These are phyloP conservation scores for Xylariaceae sp. DNA, from an alignment of 2,329 filamentous ascomycete genomes.

Conservation along the genomic window DNA sequence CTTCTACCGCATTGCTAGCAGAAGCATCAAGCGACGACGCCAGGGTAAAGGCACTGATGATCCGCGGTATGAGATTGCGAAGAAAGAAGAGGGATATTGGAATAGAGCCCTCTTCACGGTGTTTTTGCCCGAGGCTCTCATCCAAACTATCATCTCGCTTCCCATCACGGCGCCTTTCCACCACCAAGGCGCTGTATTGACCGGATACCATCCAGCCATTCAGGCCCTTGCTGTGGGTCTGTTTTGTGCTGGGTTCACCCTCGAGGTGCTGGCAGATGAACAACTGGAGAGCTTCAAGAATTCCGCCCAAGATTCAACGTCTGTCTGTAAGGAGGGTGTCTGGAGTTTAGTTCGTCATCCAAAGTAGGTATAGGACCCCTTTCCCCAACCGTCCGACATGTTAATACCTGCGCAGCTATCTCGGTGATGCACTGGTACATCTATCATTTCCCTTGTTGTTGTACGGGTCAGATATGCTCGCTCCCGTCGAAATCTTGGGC, in stretches of 20 bases:
- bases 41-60: constrained; percentile 44
- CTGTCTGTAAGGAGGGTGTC: constrained; percentile 50
- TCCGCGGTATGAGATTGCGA: constrained; percentile 47
- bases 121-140: constrained; percentile 53
- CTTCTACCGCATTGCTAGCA: constrained; percentile 48
- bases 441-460: constrained; percentile 54
- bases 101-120: constrained; percentile 48
- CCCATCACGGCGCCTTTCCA: constrained; percentile 53
- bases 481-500: constrained; percentile 50
- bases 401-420: constrained; percentile 43
- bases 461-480: constrained; percentile 49
- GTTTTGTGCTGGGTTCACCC: constrained; percentile 50
- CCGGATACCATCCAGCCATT: constrained; percentile 25
- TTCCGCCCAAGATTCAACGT: constrained; percentile 34
- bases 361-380: constrained; percentile 43
- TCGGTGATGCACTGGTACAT: constrained; percentile 56
- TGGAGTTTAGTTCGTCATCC: constrained; percentile 59
- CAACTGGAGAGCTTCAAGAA: constrained; percentile 48
- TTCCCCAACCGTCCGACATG: not conserved
- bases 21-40: constrained; percentile 39
- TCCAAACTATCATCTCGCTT: constrained; percentile 51
- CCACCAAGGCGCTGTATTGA: constrained; percentile 35
- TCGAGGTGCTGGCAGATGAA: constrained; percentile 53
- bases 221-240: constrained; percentile 47
- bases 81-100: constrained; percentile 53